These are phyloP conservation scores for Pichiaceae sp. DNA, from an alignment of 1,139 yeast species.

Conservation along the genomic window DNA sequence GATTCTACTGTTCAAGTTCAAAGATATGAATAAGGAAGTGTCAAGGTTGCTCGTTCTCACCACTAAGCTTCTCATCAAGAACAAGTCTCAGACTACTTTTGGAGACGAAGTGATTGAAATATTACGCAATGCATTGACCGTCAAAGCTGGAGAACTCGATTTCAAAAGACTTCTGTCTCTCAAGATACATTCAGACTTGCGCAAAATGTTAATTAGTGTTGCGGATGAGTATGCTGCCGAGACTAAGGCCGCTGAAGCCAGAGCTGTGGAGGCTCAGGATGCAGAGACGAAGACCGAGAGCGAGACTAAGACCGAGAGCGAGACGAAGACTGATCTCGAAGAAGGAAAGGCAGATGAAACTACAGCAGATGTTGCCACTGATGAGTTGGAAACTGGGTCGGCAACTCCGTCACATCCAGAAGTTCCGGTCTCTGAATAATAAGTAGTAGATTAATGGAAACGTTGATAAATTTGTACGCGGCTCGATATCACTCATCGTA, in stretches of 20 bases:
- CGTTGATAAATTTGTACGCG: no score
- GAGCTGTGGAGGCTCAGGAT: not conserved
- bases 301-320: conserved; percentile 8
- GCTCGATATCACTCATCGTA: no score
- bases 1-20: conserved; percentile 45
- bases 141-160: conserved; percentile 31
- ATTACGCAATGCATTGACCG: conserved; percentile 49
- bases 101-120: conserved; percentile 57
- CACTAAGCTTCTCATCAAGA: conserved; percentile 18
- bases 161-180: conserved; percentile 13
- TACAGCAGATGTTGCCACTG: not conserved
- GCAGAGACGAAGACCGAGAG: conserved; percentile 10
- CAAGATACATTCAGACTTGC: conserved; percentile 17
- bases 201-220: conserved; percentile 12
- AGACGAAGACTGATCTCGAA: conserved; percentile 1
- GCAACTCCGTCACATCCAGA: no score
- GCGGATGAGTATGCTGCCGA: conserved; percentile 6
- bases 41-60: conserved; percentile 18
- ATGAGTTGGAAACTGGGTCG: no score
- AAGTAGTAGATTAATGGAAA: no score
- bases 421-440: no score
- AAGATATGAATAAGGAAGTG: conserved; percentile 15
- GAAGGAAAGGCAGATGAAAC: not conserved
- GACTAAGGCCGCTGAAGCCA: not conserved
- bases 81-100: conserved; percentile 30